Percentiles rank a stretch among this genome's conserved stretches.
phyloP scores from a whole-genome alignment of 106 monocot genomes.

The Agapanthus africanus region DNA sequence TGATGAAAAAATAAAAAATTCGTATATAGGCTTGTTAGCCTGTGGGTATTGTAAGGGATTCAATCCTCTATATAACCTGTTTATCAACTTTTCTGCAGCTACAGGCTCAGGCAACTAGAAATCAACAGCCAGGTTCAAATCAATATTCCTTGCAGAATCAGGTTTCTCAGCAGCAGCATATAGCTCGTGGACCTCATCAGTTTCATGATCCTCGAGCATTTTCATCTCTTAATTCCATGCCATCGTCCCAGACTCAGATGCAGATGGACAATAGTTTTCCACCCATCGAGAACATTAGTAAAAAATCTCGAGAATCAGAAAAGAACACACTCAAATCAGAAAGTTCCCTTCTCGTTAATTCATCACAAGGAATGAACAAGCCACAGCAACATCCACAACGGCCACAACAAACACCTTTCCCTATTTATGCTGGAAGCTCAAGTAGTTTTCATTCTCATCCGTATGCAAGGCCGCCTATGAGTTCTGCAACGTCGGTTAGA shows the following conservation, averaged over 20 bases:
- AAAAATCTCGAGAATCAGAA: slow-evolving; percentile 33
- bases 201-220: slow-evolving; percentile 22
- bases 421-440: slow-evolving; percentile 33
- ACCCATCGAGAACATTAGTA: slow-evolving; percentile 19
- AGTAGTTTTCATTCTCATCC: slow-evolving; percentile 30
- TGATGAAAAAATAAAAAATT: neutral
- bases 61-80: neutral
- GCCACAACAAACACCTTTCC: slow-evolving; percentile 46
- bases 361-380: slow-evolving; percentile 42
- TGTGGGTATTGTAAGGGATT: neutral
- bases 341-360: slow-evolving; percentile 15
- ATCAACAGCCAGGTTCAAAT: slow-evolving; percentile 36
- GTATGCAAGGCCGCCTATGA: slow-evolving; percentile 40
- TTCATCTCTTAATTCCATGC: slow-evolving; percentile 15
- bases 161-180: slow-evolving; percentile 28
- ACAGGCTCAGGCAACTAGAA: slow-evolving; percentile 43
- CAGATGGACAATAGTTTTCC: slow-evolving; percentile 27
- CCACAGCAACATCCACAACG: slow-evolving; percentile 36
- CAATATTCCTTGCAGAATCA: slow-evolving; percentile 41
- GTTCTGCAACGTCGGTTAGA: slow-evolving; percentile 21
- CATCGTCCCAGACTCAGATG: slow-evolving; percentile 30
- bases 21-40: neutral
- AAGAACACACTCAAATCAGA: slow-evolving; percentile 28
- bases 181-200: slow-evolving; percentile 14
- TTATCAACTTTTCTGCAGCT: slow-evolving; percentile 26